Conservation (phyloP, 2,329 filamentous ascomycete genomes). For the Raffaelea albimanens region DNA sequence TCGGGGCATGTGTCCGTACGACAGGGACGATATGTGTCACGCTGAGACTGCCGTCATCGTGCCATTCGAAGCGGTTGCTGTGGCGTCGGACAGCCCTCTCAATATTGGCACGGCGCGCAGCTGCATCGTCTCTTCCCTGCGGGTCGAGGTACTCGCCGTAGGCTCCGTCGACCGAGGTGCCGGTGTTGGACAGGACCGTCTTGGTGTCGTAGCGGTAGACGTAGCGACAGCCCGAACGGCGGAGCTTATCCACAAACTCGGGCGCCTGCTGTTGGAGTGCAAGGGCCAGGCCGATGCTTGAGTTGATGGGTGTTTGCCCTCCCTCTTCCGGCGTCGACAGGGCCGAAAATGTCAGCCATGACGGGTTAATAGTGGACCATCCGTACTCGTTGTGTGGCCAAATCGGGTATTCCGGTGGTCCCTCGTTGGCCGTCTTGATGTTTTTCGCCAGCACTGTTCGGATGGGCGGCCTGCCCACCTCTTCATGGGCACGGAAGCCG, state of each 20-base stretch:
- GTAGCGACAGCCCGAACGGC: constrained; percentile 11
- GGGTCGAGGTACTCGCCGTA: constrained; percentile 16
- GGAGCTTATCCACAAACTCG: constrained; percentile 14
- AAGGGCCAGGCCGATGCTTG: constrained; percentile 15
- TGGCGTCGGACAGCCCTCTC: constrained; percentile 14
- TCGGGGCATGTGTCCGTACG: background rate
- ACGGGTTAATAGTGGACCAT: constrained; percentile 17
- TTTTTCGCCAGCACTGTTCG: constrained; percentile 17
- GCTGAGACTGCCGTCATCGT: constrained; percentile 16
- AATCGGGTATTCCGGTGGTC: constrained; percentile 16
- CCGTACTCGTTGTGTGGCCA: constrained; percentile 19
- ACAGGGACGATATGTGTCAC: constrained; percentile 16
- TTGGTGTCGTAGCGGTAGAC: constrained; percentile 2
- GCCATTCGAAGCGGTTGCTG: constrained; percentile 1
- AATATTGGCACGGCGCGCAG: constrained; percentile 14
- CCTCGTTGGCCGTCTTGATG: constrained; percentile 19
- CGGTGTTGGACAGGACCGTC: constrained; percentile 1
- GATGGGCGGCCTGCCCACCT: constrained; percentile 18
- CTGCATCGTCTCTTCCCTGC: constrained; percentile 13
- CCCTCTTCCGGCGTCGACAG: constrained; percentile 9
- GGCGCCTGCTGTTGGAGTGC: constrained; percentile 12
- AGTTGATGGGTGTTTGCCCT: constrained; percentile 17
- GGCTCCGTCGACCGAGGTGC: constrained; percentile 15
- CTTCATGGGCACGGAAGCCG: constrained; percentile 17
- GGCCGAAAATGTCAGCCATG: constrained; percentile 18